These are phyloP conservation scores for Microthyrium microscopicum DNA, from an alignment of 2,329 filamentous ascomycete genomes.

Conservation along the genomic window DNA sequence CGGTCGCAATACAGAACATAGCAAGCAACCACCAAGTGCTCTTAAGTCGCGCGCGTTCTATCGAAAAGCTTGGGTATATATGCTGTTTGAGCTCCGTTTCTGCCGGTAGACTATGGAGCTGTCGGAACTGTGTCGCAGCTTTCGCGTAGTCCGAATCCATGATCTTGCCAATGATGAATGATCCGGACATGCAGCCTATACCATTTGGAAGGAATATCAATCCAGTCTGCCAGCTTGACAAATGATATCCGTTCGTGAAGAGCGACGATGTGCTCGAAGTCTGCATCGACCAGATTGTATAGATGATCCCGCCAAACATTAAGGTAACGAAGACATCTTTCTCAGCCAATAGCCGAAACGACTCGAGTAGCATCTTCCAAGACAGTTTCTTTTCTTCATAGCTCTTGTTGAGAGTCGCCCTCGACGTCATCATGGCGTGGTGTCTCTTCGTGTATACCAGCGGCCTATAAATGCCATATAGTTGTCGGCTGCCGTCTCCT, in stretches of 20 bases:
- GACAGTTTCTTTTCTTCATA: conserved; percentile 15
- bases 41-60: conserved; percentile 23
- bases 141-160: conserved; percentile 25
- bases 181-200: conserved; percentile 25
- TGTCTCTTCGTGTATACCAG: conserved; percentile 21
- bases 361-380: conserved; percentile 19
- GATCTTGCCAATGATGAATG: conserved; percentile 24
- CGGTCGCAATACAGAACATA: conserved; percentile 20
- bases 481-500: conserved; percentile 22
- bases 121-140: conserved; percentile 18
- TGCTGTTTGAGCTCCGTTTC: conserved; percentile 12
- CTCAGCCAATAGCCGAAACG: conserved; percentile 26
- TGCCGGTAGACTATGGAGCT: conserved; percentile 15
- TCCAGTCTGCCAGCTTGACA: conserved; percentile 25
- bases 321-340: conserved; percentile 30
- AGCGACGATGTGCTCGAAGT: conserved; percentile 26
- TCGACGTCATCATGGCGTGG: too few species aligned
- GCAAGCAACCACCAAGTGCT: conserved; percentile 23
- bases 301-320: conserved; percentile 27
- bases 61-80: conserved; percentile 22
- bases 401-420: not conserved
- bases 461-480: conserved; percentile 25
- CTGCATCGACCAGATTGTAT: conserved; percentile 33
- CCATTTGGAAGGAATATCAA: conserved; percentile 26
- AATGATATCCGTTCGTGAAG: conserved; percentile 22